Percentiles rank a stretch among this genome's conserved stretches.
Evolutionary conservation across 176 grass and related monocot species (phyloP).

Genomic region (Neostapfia colusana): DNA sequence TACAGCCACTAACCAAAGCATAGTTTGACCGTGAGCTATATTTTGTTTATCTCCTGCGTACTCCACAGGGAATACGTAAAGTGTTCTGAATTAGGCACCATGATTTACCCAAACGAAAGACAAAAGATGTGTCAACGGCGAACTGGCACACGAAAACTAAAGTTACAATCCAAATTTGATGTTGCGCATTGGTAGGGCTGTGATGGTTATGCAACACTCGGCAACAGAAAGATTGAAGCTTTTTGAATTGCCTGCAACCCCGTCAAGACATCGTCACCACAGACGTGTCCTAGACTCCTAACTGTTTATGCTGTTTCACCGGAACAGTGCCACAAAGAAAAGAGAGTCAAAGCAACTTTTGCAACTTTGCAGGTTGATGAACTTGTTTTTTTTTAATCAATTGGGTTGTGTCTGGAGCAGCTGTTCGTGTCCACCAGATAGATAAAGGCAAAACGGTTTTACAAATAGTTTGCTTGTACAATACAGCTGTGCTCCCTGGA

Average conservation of each 20-base stretch:
- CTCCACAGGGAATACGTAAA: conserved; percentile 16
- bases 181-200: conserved; percentile 8
- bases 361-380: conserved; percentile 44
- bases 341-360: conserved; percentile 28
- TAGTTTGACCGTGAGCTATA: conserved; percentile 21
- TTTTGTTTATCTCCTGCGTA: neutral
- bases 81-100: conserved; percentile 21
- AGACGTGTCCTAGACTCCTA: neutral
- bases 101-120: conserved; percentile 19
- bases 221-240: neutral
- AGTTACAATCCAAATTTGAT: conserved; percentile 24
- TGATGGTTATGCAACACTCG: conserved; percentile 8
- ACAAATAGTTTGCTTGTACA: conserved; percentile 37
- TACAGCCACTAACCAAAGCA: conserved; percentile 13
- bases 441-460: conserved; percentile 21
- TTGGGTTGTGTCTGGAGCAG: conserved; percentile 5
- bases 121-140: conserved; percentile 10
- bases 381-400: neutral
- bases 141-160: conserved; percentile 18
- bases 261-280: conserved; percentile 17
- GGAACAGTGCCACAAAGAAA: conserved; percentile 3
- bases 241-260: conserved; percentile 36
- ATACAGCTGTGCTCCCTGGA: conserved; percentile 10
- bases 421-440: conserved; percentile 18
- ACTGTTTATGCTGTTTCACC: conserved; percentile 26